A percentile compares a stretch with the other conserved stretches of the same genome.
Evolutionary conservation across 495 filamentous ascomycete genomes (phyloP).

Genomic region (Lindgomyces ingoldianus): DNA sequence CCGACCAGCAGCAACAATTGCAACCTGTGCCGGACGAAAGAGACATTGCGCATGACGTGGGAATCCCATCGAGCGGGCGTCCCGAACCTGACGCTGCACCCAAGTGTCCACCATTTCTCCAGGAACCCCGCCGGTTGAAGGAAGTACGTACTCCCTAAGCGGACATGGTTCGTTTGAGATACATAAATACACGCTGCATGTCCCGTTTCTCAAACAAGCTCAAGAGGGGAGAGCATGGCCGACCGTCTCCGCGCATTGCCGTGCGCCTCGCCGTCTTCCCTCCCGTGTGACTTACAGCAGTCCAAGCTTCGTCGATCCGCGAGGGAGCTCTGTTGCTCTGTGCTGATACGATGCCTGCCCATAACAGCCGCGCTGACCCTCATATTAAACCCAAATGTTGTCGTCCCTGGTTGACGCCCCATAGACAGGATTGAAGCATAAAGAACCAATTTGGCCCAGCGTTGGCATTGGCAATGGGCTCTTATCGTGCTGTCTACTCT

Average conservation of each 20-base stretch:
- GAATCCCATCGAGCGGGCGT: conserved; percentile 10
- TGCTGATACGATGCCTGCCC: conserved; percentile 21
- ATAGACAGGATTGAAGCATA: conserved; percentile 24
- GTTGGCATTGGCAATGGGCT: background rate
- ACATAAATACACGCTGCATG: background rate
- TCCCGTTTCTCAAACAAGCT: background rate
- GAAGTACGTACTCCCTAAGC: background rate
- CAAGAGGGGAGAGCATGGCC: background rate
- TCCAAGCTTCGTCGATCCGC: conserved; percentile 32
- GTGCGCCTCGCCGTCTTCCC: conserved; percentile 11
- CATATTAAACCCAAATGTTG: conserved; percentile 18
- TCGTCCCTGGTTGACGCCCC: conserved; percentile 7
- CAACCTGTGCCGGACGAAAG: background rate
- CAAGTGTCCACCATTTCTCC: background rate
- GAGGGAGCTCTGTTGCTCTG: conserved; percentile 16
- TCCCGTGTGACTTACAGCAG: conserved; percentile 35
- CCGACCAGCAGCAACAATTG: background rate
- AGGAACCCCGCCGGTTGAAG: conserved; percentile 7
- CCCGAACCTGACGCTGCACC: conserved; percentile 13
- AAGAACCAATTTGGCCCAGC: conserved; percentile 20
- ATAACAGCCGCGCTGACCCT: conserved; percentile 18
- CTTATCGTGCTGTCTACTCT: conserved; percentile 8
- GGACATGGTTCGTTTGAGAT: background rate
- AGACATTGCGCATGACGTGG: conserved; percentile 13
- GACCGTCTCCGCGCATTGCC: background rate